Conservation (phyloP, 1,139 yeast species). For the Nakaseomyces nivariensis region DNA sequence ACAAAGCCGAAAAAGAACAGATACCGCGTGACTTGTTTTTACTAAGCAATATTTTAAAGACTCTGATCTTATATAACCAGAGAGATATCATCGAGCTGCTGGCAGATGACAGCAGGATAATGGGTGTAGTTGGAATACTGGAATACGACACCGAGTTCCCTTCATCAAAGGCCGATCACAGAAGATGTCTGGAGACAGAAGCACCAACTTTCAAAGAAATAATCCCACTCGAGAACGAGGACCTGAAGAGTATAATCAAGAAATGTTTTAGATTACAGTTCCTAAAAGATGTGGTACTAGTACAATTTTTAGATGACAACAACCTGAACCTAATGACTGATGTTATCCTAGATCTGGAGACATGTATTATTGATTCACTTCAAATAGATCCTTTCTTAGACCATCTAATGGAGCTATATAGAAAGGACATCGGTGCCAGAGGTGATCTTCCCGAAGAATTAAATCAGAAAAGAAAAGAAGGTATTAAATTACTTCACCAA, state of each 20-base stretch:
- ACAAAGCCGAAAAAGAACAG: conserved; percentile 43
- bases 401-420: conserved; percentile 50
- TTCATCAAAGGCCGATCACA: conserved; percentile 63
- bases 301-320: conserved; percentile 72
- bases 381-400: conserved; percentile 43
- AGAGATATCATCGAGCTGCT: conserved; percentile 55
- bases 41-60: conserved; percentile 64
- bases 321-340: conserved; percentile 51
- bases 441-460: conserved; percentile 14
- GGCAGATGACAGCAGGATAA: conserved; percentile 49
- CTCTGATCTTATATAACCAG: conserved; percentile 63
- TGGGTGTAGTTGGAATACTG: conserved; percentile 67
- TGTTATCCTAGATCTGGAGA: conserved; percentile 24
- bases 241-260: conserved; percentile 48
- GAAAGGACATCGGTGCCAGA: conserved; percentile 12
- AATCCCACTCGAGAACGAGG: conserved; percentile 47
- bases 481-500: conserved; percentile 72
- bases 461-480: conserved; percentile 46
- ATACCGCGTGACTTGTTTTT: conserved; percentile 47
- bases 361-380: conserved; percentile 50
- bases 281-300: conserved; percentile 76
- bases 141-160: conserved; percentile 91
- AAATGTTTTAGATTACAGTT: conserved; percentile 71
- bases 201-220: conserved; percentile 57
- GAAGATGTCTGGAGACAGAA: conserved; percentile 51